Evolutionary conservation across 768 basidiomycete genomes (phyloP), one percentile per base, ranked within the genome.

Genomic region (Lentinula aciculospora): DNA sequence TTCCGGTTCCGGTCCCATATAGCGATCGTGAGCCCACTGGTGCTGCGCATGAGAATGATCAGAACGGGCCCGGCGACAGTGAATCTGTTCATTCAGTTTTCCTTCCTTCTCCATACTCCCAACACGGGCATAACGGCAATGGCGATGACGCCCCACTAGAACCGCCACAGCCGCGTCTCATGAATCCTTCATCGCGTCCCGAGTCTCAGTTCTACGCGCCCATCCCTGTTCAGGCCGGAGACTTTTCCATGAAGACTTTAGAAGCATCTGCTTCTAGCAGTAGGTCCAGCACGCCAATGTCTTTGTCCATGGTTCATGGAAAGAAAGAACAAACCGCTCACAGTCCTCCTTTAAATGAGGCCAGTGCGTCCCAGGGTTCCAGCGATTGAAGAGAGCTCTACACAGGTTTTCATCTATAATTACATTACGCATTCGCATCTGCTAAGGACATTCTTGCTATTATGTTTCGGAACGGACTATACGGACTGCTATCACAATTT

Each of bases 51-150:
- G 51, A 25, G 15, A 36, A 25, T 25, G 36, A 36, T 53, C 51
- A 37, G 51, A 53, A 13, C 51, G 17, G 36, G 13, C 6, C n/a
- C 36, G 37, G 13, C 4, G 51, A 39, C 23, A 36, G 32, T 36
- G 32, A 39, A 37, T 23, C 51, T 6, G 51, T 23, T 13, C 51
- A 53, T 53, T 53, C 51, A 23, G 32, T 25, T 53, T 53, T 36
- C 36, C 36, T 53, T 39, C 51, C 51, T 3, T 53, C 51, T 3
- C 51, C 51, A 3, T 53, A 53, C 23, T 53, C 51, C n/a, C 51
- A 53, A 27, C 51, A 36, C 36, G 51, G 51, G 13, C 51, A 53
- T 39, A 36, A 36, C 36, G 51, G 23, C 36, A 25, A 17, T 21
- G 34, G 23, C 23, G 37, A 37, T 25, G 37, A 53, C 5, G 36